phyloP scores from a whole-genome alignment of 2,329 filamentous ascomycete species.

The Ilyonectria robusta region DNA sequence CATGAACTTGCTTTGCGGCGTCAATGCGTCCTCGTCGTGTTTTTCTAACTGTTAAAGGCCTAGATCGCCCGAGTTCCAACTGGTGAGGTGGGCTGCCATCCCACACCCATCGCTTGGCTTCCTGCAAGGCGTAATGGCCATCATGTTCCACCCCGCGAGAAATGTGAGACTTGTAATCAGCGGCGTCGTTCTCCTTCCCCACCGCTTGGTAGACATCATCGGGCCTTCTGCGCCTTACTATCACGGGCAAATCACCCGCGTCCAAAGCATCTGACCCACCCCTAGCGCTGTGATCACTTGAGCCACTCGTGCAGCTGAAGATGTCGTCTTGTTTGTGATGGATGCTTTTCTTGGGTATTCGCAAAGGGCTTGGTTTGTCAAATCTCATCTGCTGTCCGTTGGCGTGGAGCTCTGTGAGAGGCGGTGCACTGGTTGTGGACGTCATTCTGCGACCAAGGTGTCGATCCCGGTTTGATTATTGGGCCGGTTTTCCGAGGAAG shows the following conservation, averaged over 20 bases:
- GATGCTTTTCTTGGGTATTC: slow-evolving; percentile 61
- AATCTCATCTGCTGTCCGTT: slow-evolving; percentile 35
- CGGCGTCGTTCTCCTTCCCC: slow-evolving; percentile 40
- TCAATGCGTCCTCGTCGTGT: slow-evolving; percentile 31
- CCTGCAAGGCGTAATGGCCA: slow-evolving; percentile 8
- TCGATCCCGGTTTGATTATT: slow-evolving; percentile 4
- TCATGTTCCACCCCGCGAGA: slow-evolving; percentile 1
- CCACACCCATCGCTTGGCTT: slow-evolving; percentile 29
- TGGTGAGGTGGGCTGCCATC: slow-evolving; percentile 30
- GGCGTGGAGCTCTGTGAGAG: slow-evolving; percentile 51
- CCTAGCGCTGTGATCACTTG: slow-evolving; percentile 45
- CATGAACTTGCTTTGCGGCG: slow-evolving; percentile 3
- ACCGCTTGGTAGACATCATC: slow-evolving; percentile 14
- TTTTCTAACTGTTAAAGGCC: slow-evolving; percentile 37
- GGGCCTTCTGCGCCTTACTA: slow-evolving; percentile 54
- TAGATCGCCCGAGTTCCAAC: slow-evolving; percentile 15
- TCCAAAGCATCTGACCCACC: slow-evolving; percentile 1
- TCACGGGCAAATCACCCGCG: slow-evolving; percentile 47
- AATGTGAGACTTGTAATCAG: background rate
- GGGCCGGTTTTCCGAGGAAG: background rate
- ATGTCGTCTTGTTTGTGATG: slow-evolving; percentile 35
- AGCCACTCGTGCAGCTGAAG: slow-evolving; percentile 37
- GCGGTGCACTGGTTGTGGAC: slow-evolving; percentile 46
- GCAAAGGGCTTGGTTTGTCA: slow-evolving; percentile 61
- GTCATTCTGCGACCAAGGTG: slow-evolving; percentile 50